Evolutionary conservation across 2,329 filamentous ascomycete genomes (phyloP).

Genomic region (Aspergillus nomiae): DNA sequence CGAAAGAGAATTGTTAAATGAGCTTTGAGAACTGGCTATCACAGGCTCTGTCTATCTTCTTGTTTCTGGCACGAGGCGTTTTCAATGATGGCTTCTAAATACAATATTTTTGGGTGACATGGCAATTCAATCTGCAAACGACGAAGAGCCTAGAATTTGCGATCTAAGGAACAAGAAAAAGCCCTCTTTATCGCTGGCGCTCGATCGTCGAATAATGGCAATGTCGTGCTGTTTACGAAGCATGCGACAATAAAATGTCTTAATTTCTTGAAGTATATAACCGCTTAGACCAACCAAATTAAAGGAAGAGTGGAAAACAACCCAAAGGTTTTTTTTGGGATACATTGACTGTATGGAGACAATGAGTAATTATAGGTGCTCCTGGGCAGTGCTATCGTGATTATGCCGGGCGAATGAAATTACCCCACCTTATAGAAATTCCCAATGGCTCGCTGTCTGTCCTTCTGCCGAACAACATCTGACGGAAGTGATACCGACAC

Average conservation of each 20-base stretch:
- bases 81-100: constrained; percentile 22
- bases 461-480: not conserved
- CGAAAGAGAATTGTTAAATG: constrained; percentile 4
- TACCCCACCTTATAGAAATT: not conserved
- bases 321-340: not conserved
- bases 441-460: not conserved
- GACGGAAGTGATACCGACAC: not conserved
- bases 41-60: constrained; percentile 16
- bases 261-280: constrained; percentile 5
- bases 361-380: not conserved
- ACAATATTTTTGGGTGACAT: constrained; percentile 13
- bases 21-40: constrained; percentile 11
- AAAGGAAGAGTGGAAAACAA: constrained; percentile 3
- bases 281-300: constrained; percentile 10
- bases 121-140: constrained; percentile 7
- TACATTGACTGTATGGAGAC: not conserved
- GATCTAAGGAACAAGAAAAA: not conserved
- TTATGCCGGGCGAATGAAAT: not conserved
- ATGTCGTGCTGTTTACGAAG: constrained; percentile 3
- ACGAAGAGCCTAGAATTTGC: constrained; percentile 2
- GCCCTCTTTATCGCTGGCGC: not conserved
- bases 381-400: not conserved
- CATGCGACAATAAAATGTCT: not conserved
- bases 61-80: constrained; percentile 25
- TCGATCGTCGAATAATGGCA: constrained; percentile 7